Base-by-base conservation (phyloP, 345 rosid species). In the Lepidium sativum region DNA sequence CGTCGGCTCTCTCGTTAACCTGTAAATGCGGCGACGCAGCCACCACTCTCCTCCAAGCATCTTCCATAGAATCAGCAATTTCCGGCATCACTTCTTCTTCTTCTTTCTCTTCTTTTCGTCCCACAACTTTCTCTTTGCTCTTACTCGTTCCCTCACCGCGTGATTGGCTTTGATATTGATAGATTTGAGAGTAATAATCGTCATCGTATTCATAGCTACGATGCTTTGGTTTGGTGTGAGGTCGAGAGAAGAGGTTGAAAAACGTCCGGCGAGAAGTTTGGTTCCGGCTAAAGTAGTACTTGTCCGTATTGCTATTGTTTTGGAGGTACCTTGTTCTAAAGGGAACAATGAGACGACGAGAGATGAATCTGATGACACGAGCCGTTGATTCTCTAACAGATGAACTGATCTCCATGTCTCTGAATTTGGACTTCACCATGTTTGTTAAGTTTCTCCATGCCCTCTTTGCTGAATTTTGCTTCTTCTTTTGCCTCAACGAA, bases 1-100 rank as follows among this genome's bases (percentile, higher is more conserved):
- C 98, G 4, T 88, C 96, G 10, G 98, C 98, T 72, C 87, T 79
- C 48, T 88, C 96, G 49, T 91, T 80, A 45, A 91, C 95, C 62
- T 88, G 76, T 25, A 86, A 62, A 68, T 85, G 95, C 0, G 96
- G 95, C 13, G 98, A 88, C 8, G 67, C 75, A 23, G 92, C 90
- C 38, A 91, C 87, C 15, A 83, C 78, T 50, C 81, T 83, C 60
- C 82, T 85, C 96, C 95, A 91, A 8, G 86, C 86, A 73, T 91
- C 96, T 55, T 91, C 98, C 39, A 91, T 62, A 4, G 79, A 83
- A 23, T 81, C 65, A 51, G 50, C 53, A 54, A 65, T 32, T 60
- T 39, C 76, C 75, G 47, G 77, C 74, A 35, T 75, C 77, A 32
- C 72, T 4, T 13, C 77, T 25, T 55, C 65, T 33, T 54, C 68